Conservation (phyloP, 2,329 filamentous ascomycete genomes). For the Epichloe glyceriae region DNA sequence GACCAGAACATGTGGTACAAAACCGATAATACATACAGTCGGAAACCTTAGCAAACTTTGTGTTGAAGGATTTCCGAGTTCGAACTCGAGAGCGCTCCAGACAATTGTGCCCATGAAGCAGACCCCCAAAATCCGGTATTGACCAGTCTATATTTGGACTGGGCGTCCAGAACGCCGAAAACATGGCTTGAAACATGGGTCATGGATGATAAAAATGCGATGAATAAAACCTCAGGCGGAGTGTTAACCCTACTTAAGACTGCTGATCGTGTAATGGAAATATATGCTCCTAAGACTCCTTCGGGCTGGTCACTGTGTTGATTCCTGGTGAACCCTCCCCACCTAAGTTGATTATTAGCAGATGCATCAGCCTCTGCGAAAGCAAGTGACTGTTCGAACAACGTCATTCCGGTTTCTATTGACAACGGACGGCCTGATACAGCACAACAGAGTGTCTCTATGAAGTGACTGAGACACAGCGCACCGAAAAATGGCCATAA, state of each 20-base stretch:
- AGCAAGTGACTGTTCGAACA: constrained; percentile 90
- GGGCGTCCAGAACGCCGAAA: constrained; percentile 67
- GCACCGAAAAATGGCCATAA: constrained; percentile 65
- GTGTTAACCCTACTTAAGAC: constrained; percentile 75
- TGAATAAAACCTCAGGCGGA: constrained; percentile 73
- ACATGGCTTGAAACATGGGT: constrained; percentile 78
- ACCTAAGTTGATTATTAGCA: constrained; percentile 65
- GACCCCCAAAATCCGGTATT: constrained; percentile 85
- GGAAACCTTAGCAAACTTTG: constrained; percentile 74
- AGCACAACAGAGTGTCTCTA: constrained; percentile 79
- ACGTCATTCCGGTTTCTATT: constrained; percentile 86
- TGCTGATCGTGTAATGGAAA: constrained; percentile 47
- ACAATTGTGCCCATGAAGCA: constrained; percentile 80
- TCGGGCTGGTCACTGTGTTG: constrained; percentile 21
- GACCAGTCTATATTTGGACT: constrained; percentile 66
- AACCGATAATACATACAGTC: constrained; percentile 87
- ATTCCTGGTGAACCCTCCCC: constrained; percentile 47
- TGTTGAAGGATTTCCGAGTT: constrained; percentile 43
- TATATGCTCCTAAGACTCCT: constrained; percentile 16
- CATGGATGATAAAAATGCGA: constrained; percentile 77
- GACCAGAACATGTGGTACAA: constrained; percentile 87
- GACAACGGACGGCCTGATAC: constrained; percentile 69
- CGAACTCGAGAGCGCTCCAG: constrained; percentile 57
- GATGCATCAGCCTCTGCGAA: constrained; percentile 92
- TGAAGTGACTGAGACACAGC: constrained; percentile 64